Conservation (phyloP, 2,329 filamentous ascomycete species). For the Venturia nashicola region DNA sequence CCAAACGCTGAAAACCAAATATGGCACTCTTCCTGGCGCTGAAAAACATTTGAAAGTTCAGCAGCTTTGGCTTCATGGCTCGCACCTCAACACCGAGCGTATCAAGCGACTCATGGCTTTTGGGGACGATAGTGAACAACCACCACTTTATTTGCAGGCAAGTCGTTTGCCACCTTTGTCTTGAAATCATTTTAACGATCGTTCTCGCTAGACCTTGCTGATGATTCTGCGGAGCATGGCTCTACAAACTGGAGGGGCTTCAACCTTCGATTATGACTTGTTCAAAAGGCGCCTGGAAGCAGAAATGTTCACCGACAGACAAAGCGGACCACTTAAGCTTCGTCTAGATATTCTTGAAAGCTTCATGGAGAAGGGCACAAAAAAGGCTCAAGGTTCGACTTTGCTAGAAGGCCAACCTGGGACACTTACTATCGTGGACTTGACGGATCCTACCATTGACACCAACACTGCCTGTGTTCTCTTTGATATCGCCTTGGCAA, state of each 20-base stretch:
- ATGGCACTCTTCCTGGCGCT: conserved; percentile 25
- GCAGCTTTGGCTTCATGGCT: neutral
- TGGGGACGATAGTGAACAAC: neutral
- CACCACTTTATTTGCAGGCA: conserved; percentile 36
- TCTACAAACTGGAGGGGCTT: conserved; percentile 28
- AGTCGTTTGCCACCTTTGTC: neutral
- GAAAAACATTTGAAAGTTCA: neutral
- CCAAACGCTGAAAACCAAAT: conserved; percentile 27
- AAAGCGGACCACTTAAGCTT: conserved; percentile 44
- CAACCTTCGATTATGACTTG: conserved; percentile 36
- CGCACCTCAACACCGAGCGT: conserved; percentile 2
- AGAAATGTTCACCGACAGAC: conserved; percentile 33
- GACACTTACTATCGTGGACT: conserved; percentile 53
- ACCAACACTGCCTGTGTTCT: conserved; percentile 54
- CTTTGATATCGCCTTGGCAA: conserved; percentile 57
- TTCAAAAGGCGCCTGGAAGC: conserved; percentile 31
- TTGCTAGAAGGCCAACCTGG: conserved; percentile 28
- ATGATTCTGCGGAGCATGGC: conserved; percentile 39
- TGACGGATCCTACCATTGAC: conserved; percentile 61
- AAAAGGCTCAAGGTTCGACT: neutral
- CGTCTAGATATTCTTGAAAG: conserved; percentile 52
- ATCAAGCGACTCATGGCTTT: conserved; percentile 8
- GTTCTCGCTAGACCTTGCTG: neutral
- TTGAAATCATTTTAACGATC: neutral
- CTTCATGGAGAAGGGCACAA: conserved; percentile 35